phyloP scores from a whole-genome alignment of 768 basidiomycete genomes.

The Amanita exitialis region DNA sequence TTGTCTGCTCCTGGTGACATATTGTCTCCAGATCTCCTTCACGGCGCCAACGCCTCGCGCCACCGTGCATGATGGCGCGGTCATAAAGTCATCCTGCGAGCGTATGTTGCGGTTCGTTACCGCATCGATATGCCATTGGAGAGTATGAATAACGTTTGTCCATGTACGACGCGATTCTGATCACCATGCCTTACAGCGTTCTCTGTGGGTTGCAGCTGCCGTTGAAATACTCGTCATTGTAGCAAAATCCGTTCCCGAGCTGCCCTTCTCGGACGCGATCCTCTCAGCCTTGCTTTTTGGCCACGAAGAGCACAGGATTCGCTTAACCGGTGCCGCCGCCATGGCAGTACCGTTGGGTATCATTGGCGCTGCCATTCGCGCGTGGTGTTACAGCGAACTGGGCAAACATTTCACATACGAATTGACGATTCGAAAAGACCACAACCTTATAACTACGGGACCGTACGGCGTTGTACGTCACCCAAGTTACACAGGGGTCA shows the following conservation, averaged over 20 bases:
- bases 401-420: conserved; percentile 16
- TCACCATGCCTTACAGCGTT: conserved; percentile 6
- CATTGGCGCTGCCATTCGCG: conserved; percentile 4
- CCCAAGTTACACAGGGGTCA: conserved; percentile 20
- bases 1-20: background rate
- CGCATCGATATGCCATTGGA: background rate
- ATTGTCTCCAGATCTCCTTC: background rate
- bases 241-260: conserved; percentile 8
- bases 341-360: conserved; percentile 8
- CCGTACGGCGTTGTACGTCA: conserved; percentile 20
- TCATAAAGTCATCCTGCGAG: background rate
- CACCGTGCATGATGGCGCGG: background rate
- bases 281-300: conserved; percentile 2
- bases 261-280: conserved; percentile 1
- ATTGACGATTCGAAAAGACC: conserved; percentile 22
- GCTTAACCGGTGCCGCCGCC: conserved; percentile 3
- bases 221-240: conserved; percentile 13
- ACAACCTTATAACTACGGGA: conserved; percentile 16
- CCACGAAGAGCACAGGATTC: conserved; percentile 1
- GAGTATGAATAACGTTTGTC: background rate
- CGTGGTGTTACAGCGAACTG: conserved; percentile 7
- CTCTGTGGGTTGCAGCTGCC: conserved; percentile 13
- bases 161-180: background rate
- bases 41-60: background rate
- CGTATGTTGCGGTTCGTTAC: background rate